Base-by-base conservation (phyloP, 2,329 filamentous ascomycete species). In the Neocatenulostroma microsporum region DNA sequence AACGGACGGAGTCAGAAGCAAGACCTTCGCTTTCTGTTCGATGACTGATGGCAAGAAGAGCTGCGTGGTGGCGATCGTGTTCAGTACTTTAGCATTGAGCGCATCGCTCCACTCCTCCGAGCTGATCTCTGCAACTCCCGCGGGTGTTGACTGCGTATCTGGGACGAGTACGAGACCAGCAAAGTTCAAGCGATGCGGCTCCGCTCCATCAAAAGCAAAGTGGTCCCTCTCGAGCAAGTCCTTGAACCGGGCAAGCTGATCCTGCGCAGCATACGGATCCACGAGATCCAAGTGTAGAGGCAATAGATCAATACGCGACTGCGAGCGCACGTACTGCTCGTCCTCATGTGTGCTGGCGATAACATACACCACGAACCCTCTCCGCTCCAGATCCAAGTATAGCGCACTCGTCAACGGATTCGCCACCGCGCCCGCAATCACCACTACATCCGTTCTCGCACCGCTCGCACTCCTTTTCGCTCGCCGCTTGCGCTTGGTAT, bases 351-450 rank as follows among this genome's bases (percentile, higher is more conserved):
- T 85, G 46, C 78, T 82, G 53, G 87, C 89, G 1, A 94, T 84
- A 42, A 98, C 72, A 60, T 87, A 98, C 38, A 96, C 85, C 42
- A 96, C 84, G 60, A 93, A 96, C 4, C 91, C 91, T 46, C 87
- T 78, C 41, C 87, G 73, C 64, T 96, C 91, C 48, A 98, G 69
- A 56, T 98, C 91, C 31, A 88, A 64, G 2, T 86, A 79, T 36
- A 96, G 69, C 9, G 85, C 86, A 53, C 80, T 82, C 5, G 86
- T 89, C 54, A 95, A 71, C 12, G 88, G 83, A 52, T 94, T 79
- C 33, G 81, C 77, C 2, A 86, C 83, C 14, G 85, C 87, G n/a
- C 89, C 89, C 15, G 87, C 87, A 44, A 96, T 74, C 19, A 96
- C 83, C 24, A 82, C 71, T 36, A 96, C 89, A 61, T 98, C 91